These are phyloP conservation scores for Edaphochlamys debaryana DNA, from an alignment of 139 green algal genomes.

Conservation along the genomic window DNA sequence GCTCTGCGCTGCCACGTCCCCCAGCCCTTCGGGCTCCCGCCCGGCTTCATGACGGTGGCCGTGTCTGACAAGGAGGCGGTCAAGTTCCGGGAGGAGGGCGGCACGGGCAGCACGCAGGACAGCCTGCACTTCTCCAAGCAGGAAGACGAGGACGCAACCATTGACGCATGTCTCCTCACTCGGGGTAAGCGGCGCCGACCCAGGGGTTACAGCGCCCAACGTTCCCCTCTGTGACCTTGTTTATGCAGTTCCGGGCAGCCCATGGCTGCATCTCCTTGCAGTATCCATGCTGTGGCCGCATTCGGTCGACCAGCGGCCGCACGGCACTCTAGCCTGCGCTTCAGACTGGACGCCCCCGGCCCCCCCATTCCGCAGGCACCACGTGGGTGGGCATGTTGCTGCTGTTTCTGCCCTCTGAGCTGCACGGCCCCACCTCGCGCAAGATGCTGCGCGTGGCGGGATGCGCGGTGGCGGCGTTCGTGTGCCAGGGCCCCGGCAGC, in stretches of 20 bases:
- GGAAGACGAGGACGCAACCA: background rate
- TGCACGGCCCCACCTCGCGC: background rate
- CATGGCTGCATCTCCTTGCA: too few species aligned
- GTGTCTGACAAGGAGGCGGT: background rate
- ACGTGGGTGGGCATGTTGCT: conserved; percentile 15
- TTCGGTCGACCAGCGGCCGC: too few species aligned
- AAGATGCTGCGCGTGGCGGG: background rate
- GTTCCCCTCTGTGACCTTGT: too few species aligned
- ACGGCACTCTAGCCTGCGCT: too few species aligned
- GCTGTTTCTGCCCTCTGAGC: conserved; percentile 7
- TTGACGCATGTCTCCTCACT: conserved; percentile 10
- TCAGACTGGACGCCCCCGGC: too few species aligned
- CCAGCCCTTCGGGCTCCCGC: background rate
- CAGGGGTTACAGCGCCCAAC: too few species aligned
- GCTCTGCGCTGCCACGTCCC: too few species aligned
- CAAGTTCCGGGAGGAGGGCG: conserved; percentile 9
- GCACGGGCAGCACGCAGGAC: conserved; percentile 18
- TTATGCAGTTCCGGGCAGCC: too few species aligned
- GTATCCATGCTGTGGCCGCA: too few species aligned
- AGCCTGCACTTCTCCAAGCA: conserved; percentile 18
- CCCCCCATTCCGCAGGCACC: too few species aligned
- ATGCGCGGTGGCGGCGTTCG: background rate
- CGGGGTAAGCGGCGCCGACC: background rate
- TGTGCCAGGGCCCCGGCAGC: conserved; percentile 26
- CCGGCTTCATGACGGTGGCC: conserved; percentile 9